Evolutionary conservation across 345 rosid genomes (phyloP), one percentile per base, ranked within the genome.

Genomic region (Kernera saxatilis): DNA sequence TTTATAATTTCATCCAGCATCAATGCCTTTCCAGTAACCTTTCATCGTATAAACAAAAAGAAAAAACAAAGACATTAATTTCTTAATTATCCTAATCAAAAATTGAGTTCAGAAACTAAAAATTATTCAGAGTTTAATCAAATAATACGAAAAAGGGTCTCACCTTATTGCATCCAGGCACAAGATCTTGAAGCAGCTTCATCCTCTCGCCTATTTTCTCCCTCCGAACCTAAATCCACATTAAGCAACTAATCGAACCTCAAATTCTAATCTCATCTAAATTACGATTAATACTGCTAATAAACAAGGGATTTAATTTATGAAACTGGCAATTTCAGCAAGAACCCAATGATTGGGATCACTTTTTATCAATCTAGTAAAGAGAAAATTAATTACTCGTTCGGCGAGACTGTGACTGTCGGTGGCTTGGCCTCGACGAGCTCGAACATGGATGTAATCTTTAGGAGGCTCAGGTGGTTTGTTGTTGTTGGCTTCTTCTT

Each of bases 381-480:
- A 23, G 15, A 23, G 9, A 4, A 68, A 4, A 68, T 15, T 19
- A 46, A 53, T 82, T 64, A 93, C 99, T 82, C 99, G 81, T 84
- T 93, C 99, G 58, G 99, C 97, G 25, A 93, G 84, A 68, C 99
- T 93, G 53, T 93, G 99, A 54, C 96, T 91, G 45, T 94, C 99
- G 59, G 99, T 94, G 37, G 99, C 99, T 83, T 94, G 97, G 45
- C 99, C 98, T 53, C 97, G 78, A 54, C 96, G 88, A 25, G 95
- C 98, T 73, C 98, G 81, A 41, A 92, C 98, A 73, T 89, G 98
- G 79, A 92, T 87, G 76, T 86, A 91, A 70, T 88, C 96, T 71
- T 83, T 86, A 0, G 79, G 85, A 78, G 89, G 80, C 67, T 87
- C 91, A 3, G 87, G 81, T 29, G 72, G 81, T 72, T 72, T 72